phyloP scores from a whole-genome alignment of 1,284 basidiomycete species.

The Schizopora paradoxa region DNA sequence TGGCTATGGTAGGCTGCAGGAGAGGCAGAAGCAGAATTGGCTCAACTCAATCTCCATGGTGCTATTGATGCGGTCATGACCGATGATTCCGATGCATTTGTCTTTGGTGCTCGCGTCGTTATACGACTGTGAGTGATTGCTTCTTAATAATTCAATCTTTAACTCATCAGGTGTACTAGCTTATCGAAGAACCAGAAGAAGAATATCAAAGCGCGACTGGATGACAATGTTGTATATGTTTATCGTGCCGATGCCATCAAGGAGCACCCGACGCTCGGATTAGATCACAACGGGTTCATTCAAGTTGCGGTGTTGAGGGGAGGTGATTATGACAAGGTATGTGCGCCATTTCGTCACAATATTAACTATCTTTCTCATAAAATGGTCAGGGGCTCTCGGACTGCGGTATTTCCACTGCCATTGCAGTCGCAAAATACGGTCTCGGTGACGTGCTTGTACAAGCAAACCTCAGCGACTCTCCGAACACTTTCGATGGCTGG shows the following conservation, averaged over 20 bases:
- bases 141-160: not conserved
- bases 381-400: no score
- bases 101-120: constrained; percentile 23
- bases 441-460: not conserved
- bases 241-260: not conserved
- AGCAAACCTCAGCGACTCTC: not conserved
- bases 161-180: not conserved
- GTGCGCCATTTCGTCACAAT: no score
- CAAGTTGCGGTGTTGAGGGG: not conserved
- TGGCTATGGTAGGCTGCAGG: constrained; percentile 39
- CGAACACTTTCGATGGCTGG: not conserved
- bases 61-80: constrained; percentile 50
- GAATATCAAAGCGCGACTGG: no score
- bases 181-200: not conserved
- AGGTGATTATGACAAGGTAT: no score
- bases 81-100: constrained; percentile 43
- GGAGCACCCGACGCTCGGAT: not conserved
- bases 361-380: no score
- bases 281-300: not conserved
- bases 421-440: not conserved
- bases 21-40: constrained; percentile 60
- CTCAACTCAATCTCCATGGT: constrained; percentile 39
- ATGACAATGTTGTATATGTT: no score
- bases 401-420: no score
- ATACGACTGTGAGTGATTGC: constrained; percentile 18